phyloP scores from a whole-genome alignment of 139 green algal genomes.

The Tetraselmis striata region DNA sequence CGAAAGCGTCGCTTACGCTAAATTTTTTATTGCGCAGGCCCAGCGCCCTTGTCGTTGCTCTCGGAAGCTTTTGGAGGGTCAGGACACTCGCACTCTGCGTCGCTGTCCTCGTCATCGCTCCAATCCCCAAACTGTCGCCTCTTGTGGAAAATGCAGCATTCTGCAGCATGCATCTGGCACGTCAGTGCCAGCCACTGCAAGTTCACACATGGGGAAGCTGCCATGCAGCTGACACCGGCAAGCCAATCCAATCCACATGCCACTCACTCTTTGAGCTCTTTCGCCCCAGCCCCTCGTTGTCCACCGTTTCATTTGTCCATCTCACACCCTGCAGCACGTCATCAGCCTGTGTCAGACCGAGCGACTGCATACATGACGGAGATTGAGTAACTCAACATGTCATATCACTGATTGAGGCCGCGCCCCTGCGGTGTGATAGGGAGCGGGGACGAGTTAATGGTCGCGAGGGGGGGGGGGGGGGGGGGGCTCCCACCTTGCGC shows the following conservation, averaged over 20 bases:
- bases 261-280: slow-evolving; percentile 75
- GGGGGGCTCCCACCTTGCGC: not conserved
- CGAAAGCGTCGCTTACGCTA: no score
- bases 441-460: not conserved
- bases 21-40: no score
- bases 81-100: slow-evolving; percentile 40
- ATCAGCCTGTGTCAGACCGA: not conserved
- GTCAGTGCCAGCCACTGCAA: not conserved
- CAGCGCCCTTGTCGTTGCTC: no score
- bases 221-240: not conserved
- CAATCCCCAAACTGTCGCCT: slow-evolving; percentile 74
- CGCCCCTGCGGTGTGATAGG: no score
- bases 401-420: no score
- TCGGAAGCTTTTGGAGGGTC: no score
- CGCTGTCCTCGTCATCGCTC: slow-evolving; percentile 69
- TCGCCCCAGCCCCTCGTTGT: slow-evolving; percentile 71
- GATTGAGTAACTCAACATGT: not conserved
- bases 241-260: not conserved
- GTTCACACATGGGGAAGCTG: not conserved
- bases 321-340: slow-evolving; percentile 44
- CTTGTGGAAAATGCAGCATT: slow-evolving; percentile 86
- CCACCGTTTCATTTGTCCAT: slow-evolving; percentile 66
- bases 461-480: not conserved
- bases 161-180: slow-evolving; percentile 35
- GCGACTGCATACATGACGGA: not conserved